Base-by-base conservation (phyloP, 257 asterid genomes). In the Solanum corneliomulleri region DNA sequence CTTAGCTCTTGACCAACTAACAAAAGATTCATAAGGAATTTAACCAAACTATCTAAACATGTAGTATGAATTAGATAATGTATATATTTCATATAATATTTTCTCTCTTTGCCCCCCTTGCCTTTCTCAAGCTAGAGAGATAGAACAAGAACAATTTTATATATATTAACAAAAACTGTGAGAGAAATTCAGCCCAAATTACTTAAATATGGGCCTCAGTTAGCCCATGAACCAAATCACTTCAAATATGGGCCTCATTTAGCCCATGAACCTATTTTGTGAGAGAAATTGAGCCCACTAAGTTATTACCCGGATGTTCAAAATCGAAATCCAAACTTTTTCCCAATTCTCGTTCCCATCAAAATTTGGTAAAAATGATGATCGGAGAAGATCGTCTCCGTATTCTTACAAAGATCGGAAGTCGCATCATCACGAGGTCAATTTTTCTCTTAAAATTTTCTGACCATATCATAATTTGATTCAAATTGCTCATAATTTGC, bases 331-430 rank as follows among this genome's bases (percentile, higher is more conserved):
- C 21, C 6, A 27, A 45, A 8, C 84, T 77, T 77, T 9, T 27
- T 41, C 62, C 39, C 42, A 45, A 16, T 47, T 80, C 11, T 27
- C 3, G 42, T 27, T n/a, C 1, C 27, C 56, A 45, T 33, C 27
- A 56, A 45, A 78, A 78, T 27, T 77, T 44, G 83, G 39, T 88
- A 93, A 92, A 77, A 80, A 27, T 86, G 92, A 89, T 77, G 93
- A 91, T 88, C 93, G 90, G 80, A 87, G 90, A 88, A 90, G 93
- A 91, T 91, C 95, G 18, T 86, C 91, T 42, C 93, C 93, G 58
- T 89, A 90, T 85, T 90, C 93, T 37, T 90, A 86, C 85, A 86
- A 86, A 74, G 96, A 92, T 88, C 92, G 92, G 33, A 89, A 89
- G 77, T 90, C 42, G 29, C 66, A 44, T 89, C 90, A 87, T 87